A percentile compares a stretch with the other conserved stretches of the same genome.
Conservation (phyloP, 768 basidiomycete genomes). For the Tremella fuciformis region DNA sequence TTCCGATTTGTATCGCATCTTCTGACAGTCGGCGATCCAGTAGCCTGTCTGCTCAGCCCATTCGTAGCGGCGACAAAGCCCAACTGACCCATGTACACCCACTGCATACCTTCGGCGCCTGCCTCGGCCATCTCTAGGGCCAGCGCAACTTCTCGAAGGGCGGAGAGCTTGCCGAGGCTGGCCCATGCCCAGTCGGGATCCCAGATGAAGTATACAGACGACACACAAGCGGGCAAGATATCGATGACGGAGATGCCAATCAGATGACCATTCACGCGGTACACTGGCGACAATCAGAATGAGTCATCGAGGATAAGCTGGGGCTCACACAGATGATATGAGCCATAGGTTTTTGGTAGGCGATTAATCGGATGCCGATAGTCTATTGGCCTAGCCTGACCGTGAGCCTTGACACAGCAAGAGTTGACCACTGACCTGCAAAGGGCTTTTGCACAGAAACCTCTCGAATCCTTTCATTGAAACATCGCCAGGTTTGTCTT, state of each 20-base stretch:
- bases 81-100: conserved; percentile 78
- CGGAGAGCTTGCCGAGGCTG: conserved; percentile 61
- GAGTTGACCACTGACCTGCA: conserved; percentile 58
- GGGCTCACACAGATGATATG: conserved; percentile 72
- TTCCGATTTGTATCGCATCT: conserved; percentile 96
- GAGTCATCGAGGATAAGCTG: not conserved
- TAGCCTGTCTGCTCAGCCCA: conserved; percentile 61
- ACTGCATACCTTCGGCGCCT: conserved; percentile 64
- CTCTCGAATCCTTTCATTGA: conserved; percentile 60
- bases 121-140: conserved; percentile 70
- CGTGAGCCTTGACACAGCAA: conserved; percentile 1
- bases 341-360: conserved; percentile 82
- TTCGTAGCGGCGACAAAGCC: not conserved
- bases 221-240: conserved; percentile 77
- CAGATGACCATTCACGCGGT: conserved; percentile 73
- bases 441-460: conserved; percentile 77
- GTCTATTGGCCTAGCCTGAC: conserved; percentile 62
- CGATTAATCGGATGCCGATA: conserved; percentile 53
- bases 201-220: conserved; percentile 88
- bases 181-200: conserved; percentile 56
- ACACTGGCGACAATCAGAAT: conserved; percentile 49
- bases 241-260: conserved; percentile 86
- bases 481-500: conserved; percentile 59
- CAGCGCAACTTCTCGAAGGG: conserved; percentile 73
- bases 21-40: conserved; percentile 85